Conservation (phyloP, 202 grass and related monocot genomes). For the Dendrocalamus latiflorus region DNA sequence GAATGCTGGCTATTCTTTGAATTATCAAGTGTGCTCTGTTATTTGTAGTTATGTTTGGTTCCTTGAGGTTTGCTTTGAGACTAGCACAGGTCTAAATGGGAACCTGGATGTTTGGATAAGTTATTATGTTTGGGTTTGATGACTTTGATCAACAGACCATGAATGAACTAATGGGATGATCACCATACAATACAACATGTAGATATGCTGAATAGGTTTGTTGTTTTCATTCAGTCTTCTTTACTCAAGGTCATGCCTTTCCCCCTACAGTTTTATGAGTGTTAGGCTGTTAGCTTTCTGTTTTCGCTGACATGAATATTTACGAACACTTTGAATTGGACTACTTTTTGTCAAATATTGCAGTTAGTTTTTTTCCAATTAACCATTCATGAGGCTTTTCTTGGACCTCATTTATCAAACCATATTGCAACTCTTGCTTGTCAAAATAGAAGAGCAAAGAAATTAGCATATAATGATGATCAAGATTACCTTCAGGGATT, state of each 20-base stretch:
- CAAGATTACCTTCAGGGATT: constrained; percentile 9
- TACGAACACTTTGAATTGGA: neutral
- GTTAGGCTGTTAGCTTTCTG: constrained; percentile 9
- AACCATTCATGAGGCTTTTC: neutral
- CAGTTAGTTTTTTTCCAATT: neutral
- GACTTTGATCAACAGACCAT: neutral
- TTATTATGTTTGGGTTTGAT: neutral
- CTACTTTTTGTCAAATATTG: neutral
- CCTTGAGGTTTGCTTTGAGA: constrained; percentile 14
- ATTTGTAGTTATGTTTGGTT: constrained; percentile 5
- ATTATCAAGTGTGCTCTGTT: neutral
- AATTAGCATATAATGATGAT: constrained; percentile 7
- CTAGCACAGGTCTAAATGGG: constrained; percentile 24
- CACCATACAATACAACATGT: neutral
- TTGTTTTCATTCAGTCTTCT: constrained; percentile 25
- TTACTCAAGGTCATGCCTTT: constrained; percentile 6
- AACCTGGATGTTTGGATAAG: constrained; percentile 12
- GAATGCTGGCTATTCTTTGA: neutral
- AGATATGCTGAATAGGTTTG: neutral
- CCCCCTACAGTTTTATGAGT: neutral
- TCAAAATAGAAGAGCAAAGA: neutral
- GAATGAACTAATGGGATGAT: neutral
- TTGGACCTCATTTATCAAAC: neutral
- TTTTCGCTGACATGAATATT: constrained; percentile 9
- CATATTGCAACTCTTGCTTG: neutral